Conservation (phyloP, 805 yeast genomes). For the Hanseniaspora mollemarum region DNA sequence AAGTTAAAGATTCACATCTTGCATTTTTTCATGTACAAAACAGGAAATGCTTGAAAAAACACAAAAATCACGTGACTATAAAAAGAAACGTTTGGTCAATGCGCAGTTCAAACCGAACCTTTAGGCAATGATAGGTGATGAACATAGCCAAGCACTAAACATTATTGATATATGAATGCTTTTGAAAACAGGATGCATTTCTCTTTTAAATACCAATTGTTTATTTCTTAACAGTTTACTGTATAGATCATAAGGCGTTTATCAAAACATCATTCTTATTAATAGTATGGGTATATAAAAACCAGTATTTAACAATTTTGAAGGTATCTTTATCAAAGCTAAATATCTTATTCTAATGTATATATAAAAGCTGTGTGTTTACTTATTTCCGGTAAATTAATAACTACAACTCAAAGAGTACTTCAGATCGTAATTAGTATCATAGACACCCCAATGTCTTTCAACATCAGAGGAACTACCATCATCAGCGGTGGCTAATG, state of each 20-base stretch:
- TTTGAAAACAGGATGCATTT: too few species aligned
- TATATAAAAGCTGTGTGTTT: not conserved
- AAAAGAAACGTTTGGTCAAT: not conserved
- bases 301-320: too few species aligned
- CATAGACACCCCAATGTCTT: conserved; percentile 90
- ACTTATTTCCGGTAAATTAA: conserved; percentile 14
- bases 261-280: not conserved
- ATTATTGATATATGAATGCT: too few species aligned
- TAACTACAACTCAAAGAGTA: conserved; percentile 41
- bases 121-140: too few species aligned
- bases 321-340: too few species aligned
- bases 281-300: not conserved
- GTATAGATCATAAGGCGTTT: too few species aligned
- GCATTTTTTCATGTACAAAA: not conserved
- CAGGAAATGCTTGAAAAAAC: not conserved
- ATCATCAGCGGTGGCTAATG: conserved; percentile 40
- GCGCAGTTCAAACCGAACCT: too few species aligned
- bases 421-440: conserved; percentile 38
- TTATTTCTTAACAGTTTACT: too few species aligned
- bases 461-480: conserved; percentile 80
- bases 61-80: too few species aligned
- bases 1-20: too few species aligned
- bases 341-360: not conserved
- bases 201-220: too few species aligned
- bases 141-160: too few species aligned